These are phyloP conservation scores for Dacryopinax spathularia DNA, from an alignment of 768 basidiomycete genomes.

Conservation along the genomic window DNA sequence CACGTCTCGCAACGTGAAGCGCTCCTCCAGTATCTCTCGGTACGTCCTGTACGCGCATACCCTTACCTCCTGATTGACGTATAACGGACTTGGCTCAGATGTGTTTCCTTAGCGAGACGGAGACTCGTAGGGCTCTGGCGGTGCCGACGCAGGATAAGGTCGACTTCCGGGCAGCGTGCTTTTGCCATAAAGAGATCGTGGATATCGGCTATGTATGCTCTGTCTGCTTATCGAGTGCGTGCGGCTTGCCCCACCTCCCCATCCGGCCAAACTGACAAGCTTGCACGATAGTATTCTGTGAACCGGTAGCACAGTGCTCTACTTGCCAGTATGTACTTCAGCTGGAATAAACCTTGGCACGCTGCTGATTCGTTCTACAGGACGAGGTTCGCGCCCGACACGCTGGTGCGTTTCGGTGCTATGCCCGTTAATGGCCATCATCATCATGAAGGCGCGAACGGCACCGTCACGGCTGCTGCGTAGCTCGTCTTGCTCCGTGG, in stretches of 20 bases:
- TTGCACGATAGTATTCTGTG: conserved; percentile 61
- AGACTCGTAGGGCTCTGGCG: conserved; percentile 60
- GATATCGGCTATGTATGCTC: conserved; percentile 97
- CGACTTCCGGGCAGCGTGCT: conserved; percentile 94
- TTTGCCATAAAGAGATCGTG: conserved; percentile 94
- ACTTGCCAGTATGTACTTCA: conserved; percentile 66
- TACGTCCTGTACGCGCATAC: conserved; percentile 21
- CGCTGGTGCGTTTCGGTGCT: conserved; percentile 45
- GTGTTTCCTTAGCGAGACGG: conserved; percentile 58
- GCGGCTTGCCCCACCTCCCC: neutral
- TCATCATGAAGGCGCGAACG: neutral
- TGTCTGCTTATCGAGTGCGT: conserved; percentile 91
- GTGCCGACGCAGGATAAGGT: conserved; percentile 89
- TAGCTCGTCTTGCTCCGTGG: too few species aligned
- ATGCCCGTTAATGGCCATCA: neutral
- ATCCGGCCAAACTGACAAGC: neutral
- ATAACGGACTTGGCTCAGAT: conserved; percentile 38
- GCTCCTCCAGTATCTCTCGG: conserved; percentile 83
- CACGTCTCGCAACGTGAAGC: conserved; percentile 66
- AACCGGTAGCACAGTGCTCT: conserved; percentile 83
- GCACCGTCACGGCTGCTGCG: neutral
- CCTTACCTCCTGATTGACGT: conserved; percentile 5
- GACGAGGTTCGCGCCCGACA: conserved; percentile 91
- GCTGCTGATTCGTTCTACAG: conserved; percentile 27
- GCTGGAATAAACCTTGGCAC: neutral